Evolutionary conservation across 1,284 basidiomycete species (phyloP), one percentile per base, ranked within the genome.

Genomic region (Sporisorium scitamineum): DNA sequence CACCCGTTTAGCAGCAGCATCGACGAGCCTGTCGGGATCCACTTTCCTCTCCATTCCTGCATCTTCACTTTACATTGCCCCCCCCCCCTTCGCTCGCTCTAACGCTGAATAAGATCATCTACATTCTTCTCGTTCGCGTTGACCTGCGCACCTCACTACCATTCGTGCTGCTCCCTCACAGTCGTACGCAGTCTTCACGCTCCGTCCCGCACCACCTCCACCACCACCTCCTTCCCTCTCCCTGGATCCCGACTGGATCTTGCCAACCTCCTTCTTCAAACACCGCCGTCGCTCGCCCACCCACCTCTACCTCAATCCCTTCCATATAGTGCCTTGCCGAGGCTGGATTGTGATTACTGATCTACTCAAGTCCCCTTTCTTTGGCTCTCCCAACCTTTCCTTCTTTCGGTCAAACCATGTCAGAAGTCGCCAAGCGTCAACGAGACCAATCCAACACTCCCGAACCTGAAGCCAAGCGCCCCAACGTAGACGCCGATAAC

Each of bases 361-460:
- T 66, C 58, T 54, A 42, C 54, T 60, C 63, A 51, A 66, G 59
- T 42, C 63, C 52, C 32, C 67, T 58, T 61, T 47, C 57, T 59
- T 55, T 62, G 44, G 54, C 60, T 61, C 50, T 41, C 51, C 31
- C 55, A 45, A 47, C 50, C 51, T 31, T 54, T 44, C 34, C 51
- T 63, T 27, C 27, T 41, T 37, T 31, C 41, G 29, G 18, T 58
- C 63, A 20, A 57, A 70, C 50, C 69, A 81, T 81, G 79, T 59
- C 77, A 79, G 79, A 78, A 55, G 74, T 70, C 52, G 65, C 70
- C 48, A 81, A 81, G 68, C 75, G 79, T 57, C 61, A 70, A 53
- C 73, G 79, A 63, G 79, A 74, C 56, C 51, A 61, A 31, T 81
- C 79, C 44, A 70, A 24, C 54, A 61, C 71, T 10, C 71, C 68